Percentiles rank a stretch among this genome's conserved stretches.
Evolutionary conservation across 1,284 basidiomycete species (phyloP).

Genomic region (Tilletiopsis washingtonensis): DNA sequence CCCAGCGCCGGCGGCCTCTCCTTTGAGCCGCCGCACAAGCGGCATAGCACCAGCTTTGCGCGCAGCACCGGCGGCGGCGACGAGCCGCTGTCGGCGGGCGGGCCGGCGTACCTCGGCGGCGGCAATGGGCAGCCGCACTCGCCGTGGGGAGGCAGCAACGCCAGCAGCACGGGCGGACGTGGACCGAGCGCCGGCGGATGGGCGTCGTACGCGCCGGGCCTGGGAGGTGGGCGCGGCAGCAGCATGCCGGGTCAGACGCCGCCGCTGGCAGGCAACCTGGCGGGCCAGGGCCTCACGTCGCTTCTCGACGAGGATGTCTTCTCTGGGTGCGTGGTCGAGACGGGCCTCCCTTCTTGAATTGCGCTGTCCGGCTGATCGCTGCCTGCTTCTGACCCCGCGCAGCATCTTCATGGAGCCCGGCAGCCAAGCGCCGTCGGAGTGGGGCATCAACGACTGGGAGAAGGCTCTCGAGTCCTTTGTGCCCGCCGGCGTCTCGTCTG

Average conservation of each 20-base stretch:
- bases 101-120: too few species aligned
- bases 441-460: background rate
- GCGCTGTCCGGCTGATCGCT: too few species aligned
- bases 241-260: background rate
- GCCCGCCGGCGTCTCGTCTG: too few species aligned
- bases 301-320: background rate
- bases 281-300: background rate
- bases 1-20: background rate
- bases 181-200: background rate
- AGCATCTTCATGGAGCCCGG: too few species aligned
- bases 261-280: background rate
- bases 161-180: background rate
- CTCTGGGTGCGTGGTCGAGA: too few species aligned
- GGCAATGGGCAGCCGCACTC: too few species aligned
- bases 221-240: background rate
- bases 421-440: background rate
- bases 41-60: slow-evolving; percentile 6
- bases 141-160: background rate
- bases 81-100: too few species aligned
- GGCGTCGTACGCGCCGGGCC: background rate
- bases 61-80: background rate
- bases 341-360: too few species aligned
- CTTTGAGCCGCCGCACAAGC: slow-evolving; percentile 2
- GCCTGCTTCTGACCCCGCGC: too few species aligned
- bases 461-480: background rate